Base-by-base conservation (phyloP, 2,329 filamentous ascomycete genomes). In the Lasiodiplodia theobromae region DNA sequence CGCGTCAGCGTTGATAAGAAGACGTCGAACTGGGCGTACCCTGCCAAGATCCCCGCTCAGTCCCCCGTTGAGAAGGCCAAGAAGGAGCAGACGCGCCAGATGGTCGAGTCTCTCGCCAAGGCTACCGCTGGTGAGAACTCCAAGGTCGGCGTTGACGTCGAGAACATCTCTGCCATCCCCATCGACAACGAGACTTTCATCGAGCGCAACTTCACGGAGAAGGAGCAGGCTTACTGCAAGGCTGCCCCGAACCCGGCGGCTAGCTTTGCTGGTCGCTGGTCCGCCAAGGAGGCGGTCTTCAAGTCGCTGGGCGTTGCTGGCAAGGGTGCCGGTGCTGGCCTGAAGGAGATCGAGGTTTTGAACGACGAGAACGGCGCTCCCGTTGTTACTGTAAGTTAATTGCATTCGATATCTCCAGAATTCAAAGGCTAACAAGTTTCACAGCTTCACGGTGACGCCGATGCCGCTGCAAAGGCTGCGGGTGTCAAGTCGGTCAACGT, bases 231-330 rank as follows among this genome's bases (percentile, higher is more conserved):
- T 37, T 98, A 99, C 84, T 99, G 96, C 85, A 86, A 86, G 71
- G 89, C 91, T 76, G 91, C 93, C 18, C 84, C 93, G 6, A 91
- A 88, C 77, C 92, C 94, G 1, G 93, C 93, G 77, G 92, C 94
- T 72, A 96, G 93, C 64, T 99, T 97, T 81, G 93, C 95, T 5
- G 96, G 96, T 62, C 90, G 94, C 73, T 99, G 96, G 96, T 95
- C 91, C 75, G 96, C 96, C 44, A 99, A 99, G 85, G 96, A 99
- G 83, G 96, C 96, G 34, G 94, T 99, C 0, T 99, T 99, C 87
- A 99, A 99, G 88, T 94, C 93, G 47, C 86, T 99, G 16, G 94
- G 94, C 73, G 94, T 98, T 14, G 83, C 87, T 74, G 91, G 94
- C 81, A 90, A 92, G 82, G 96, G 96, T 70, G 94, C 92, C 11